Evolutionary conservation across 2,329 filamentous ascomycete species (phyloP).

Genomic region (Myriosclerotinia curreyana): DNA sequence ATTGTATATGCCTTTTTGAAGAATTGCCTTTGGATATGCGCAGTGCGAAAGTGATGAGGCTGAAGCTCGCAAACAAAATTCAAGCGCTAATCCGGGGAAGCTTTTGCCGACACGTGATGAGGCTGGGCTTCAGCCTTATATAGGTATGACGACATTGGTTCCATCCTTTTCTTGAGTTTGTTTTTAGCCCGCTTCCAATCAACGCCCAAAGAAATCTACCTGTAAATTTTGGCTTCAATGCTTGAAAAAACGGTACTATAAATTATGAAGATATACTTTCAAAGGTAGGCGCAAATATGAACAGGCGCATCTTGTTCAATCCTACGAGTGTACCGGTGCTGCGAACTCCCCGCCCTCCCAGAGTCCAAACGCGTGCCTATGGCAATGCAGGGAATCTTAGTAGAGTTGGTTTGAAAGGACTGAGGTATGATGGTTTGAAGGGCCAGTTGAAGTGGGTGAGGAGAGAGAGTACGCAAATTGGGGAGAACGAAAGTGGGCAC

Average conservation of each 20-base stretch:
- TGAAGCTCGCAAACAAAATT: constrained; percentile 19
- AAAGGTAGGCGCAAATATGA: constrained; percentile 28
- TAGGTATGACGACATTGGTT: constrained; percentile 26
- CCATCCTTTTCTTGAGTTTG: constrained; percentile 4
- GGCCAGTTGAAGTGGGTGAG: constrained; percentile 31
- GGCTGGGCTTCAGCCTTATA: constrained; percentile 21
- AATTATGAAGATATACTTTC: constrained; percentile 15
- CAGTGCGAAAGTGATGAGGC: constrained; percentile 18
- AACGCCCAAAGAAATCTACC: not conserved
- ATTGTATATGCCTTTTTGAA: constrained; percentile 42
- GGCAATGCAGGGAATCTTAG: constrained; percentile 28
- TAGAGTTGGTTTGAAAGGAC: constrained; percentile 22
- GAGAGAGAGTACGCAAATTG: constrained; percentile 48
- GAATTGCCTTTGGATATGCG: constrained; percentile 20
- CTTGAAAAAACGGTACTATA: not conserved
- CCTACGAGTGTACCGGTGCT: constrained; percentile 40
- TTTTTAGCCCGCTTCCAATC: not conserved
- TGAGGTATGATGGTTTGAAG: constrained; percentile 21
- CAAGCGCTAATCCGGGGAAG: constrained; percentile 8
- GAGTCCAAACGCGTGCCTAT: constrained; percentile 29
- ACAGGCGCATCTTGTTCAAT: constrained; percentile 38
- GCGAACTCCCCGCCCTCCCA: constrained; percentile 31
- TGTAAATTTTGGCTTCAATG: not conserved
- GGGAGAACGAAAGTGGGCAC: constrained; percentile 71
- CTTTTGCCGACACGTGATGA: constrained; percentile 21